Base-by-base conservation (phyloP, 306 rosid genomes). In the Castanea sativa region DNA sequence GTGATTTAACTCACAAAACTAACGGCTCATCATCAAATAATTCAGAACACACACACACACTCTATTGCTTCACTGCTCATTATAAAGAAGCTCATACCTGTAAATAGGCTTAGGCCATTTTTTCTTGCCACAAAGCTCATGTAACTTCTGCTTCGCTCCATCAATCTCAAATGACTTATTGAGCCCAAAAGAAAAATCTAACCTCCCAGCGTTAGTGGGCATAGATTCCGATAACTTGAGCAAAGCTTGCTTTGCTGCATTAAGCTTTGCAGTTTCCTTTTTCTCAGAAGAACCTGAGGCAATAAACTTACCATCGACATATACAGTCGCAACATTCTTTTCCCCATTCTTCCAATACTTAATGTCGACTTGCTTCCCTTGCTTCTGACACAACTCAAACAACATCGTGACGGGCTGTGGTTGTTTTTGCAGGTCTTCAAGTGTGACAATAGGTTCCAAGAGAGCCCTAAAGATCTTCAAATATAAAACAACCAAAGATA, bases 331-430 rank as follows among this genome's bases (percentile, higher is more conserved):
- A 43, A 82, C 33, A 57, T 38, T 83, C 78, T 81, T 88, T 55
- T 8, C 23, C 55, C 77, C 91, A 0, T 78, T 71, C 51, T 78
- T 86, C 89, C 82, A 76, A n/a, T 74, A 77, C 55, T 79, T 82
- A 16, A 92, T 74, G 43, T 87, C 87, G 49, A 92, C 81, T 4
- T 80, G 73, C 81, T 87, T 94, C 41, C 97, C 90, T 2, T 87
- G 79, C 85, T 87, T 94, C 30, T 91, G 94, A 69, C 97, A 92
- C 38, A 86, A 43, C 85, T 90, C 87, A 69, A 20, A 89, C 58
- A 94, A 78, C 84, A 75, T 23, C 0, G 93, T 87, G 52, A 92
- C 90, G 0, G 97, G 98, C 59, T 92, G 97, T 0, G 98, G 97
- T 52, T 85, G 88, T 49, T 78, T 76, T 43, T 79, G 74, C 73